Evolutionary conservation across 1,139 yeast species (phyloP), one percentile per base, ranked within the genome.

Genomic region (Suhomyces yuchorum): DNA sequence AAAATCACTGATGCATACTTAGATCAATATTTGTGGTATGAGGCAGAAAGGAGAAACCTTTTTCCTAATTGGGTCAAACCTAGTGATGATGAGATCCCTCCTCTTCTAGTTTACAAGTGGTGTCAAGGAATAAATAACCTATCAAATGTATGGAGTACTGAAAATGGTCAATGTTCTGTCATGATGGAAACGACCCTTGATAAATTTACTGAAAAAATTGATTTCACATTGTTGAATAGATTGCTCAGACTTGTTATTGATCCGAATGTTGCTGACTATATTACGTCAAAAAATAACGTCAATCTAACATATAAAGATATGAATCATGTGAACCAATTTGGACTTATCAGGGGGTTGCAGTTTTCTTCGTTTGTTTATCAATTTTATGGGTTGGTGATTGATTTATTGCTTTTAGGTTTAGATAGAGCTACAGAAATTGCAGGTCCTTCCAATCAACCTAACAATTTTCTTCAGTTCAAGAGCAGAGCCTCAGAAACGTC

Each of bases 51-150:
- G 59, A 71, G 97, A 49, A 83, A 85, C 17, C 70, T 95, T 35
- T 95, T 95, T 67, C 99, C 99, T 3, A 86, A 86, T 61, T 95
- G 99, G 99, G 77, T 93, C 40, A 93, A 95, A 62, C 99, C 99
- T 4, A 84, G 89, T 56, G 99, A 93, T 60, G 82, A 90, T 26
- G 99, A 95, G 62, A 87, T 93, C 20, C 96, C 98, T 0, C 99
- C 97, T 0, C 67, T 92, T 37, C 71, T 92, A 52, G 96, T 88
- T 0, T 92, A 93, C 68, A 93, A 92, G 62, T 93, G 97, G 97
- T 84, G 92, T 58, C 96, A 89, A 60, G 97, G 97, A n/a, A 77
- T 93, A 48, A 93, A 91, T 62, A 90, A 91, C 57, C 67, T 91
- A 44, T 70, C 80, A 8, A 75, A 82, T 38, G 87, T 92, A 1